These are phyloP conservation scores for Amanita rimosa DNA, from an alignment of 768 basidiomycete species.

Conservation along the genomic window DNA sequence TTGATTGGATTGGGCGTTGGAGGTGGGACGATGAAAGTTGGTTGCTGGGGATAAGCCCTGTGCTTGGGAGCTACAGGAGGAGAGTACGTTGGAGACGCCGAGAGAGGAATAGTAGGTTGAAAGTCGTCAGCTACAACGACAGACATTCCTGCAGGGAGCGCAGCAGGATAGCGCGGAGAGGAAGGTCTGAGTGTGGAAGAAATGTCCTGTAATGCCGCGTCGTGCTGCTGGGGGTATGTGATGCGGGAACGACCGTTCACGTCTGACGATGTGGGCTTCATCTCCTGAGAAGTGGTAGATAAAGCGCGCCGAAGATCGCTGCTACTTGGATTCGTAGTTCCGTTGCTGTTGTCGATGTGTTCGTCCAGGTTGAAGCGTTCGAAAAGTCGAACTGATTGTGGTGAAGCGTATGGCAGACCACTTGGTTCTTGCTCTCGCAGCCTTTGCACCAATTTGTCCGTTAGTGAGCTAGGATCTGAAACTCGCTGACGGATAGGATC, in stretches of 20 bases:
- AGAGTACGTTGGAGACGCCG: slow-evolving; percentile 46
- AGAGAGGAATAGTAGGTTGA: slow-evolving; percentile 44
- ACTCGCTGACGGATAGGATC: not conserved
- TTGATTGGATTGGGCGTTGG: slow-evolving; percentile 46
- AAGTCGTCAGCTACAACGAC: slow-evolving; percentile 9
- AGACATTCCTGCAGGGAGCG: slow-evolving; percentile 6
- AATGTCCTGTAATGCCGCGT: slow-evolving; percentile 14
- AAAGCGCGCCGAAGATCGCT: slow-evolving; percentile 19
- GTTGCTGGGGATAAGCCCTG: slow-evolving; percentile 62
- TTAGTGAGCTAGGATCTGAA: not conserved
- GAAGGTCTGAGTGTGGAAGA: slow-evolving; percentile 18
- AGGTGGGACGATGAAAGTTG: slow-evolving; percentile 59
- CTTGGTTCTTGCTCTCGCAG: slow-evolving; percentile 26
- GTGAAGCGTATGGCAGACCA: slow-evolving; percentile 32
- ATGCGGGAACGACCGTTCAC: slow-evolving; percentile 19
- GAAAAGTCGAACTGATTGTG: slow-evolving; percentile 30
- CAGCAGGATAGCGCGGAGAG: slow-evolving; percentile 32
- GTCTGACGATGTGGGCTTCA: slow-evolving; percentile 18
- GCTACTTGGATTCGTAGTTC: not conserved
- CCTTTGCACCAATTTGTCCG: slow-evolving; percentile 13
- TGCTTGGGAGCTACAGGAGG: slow-evolving; percentile 58
- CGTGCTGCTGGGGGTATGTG: slow-evolving; percentile 12
- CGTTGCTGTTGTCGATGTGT: not conserved
- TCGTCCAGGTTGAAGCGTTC: slow-evolving; percentile 47
- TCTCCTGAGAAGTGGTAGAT: slow-evolving; percentile 24